phyloP scores from a whole-genome alignment of 2,329 filamentous ascomycete species.

The Mycosphaerelloides madeirae region DNA sequence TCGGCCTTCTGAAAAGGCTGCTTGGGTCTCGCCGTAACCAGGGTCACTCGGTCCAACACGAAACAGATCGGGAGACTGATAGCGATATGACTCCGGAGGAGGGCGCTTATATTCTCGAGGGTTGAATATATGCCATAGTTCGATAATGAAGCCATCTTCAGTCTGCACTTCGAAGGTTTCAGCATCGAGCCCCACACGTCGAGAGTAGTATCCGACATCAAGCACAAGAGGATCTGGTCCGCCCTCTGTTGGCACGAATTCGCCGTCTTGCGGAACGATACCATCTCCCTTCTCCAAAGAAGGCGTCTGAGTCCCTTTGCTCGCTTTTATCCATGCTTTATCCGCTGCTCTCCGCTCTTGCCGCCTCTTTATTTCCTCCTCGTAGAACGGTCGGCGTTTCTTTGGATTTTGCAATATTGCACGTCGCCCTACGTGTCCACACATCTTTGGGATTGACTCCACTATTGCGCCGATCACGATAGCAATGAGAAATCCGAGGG shows the following conservation, averaged over 20 bases:
- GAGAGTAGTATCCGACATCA: slow-evolving; percentile 74
- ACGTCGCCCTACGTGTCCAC: slow-evolving; percentile 48
- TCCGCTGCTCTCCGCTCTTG: slow-evolving; percentile 55
- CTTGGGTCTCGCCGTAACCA: slow-evolving; percentile 31
- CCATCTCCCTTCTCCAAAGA: slow-evolving; percentile 38
- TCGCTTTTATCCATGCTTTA: slow-evolving; percentile 55
- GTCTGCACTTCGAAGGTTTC: slow-evolving; percentile 83
- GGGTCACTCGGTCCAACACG: slow-evolving; percentile 18
- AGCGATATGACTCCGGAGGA: slow-evolving; percentile 45
- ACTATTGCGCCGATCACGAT: slow-evolving; percentile 72
- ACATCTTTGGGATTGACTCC: slow-evolving; percentile 56
- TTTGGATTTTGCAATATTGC: slow-evolving; percentile 59
- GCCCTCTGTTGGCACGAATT: slow-evolving; percentile 72
- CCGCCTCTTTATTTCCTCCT: slow-evolving; percentile 63
- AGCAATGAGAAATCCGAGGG: slow-evolving; percentile 68
- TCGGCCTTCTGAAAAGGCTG: slow-evolving; percentile 30
- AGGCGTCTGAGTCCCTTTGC: slow-evolving; percentile 41
- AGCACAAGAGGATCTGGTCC: slow-evolving; percentile 73
- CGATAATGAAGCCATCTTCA: slow-evolving; percentile 87
- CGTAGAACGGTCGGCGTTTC: slow-evolving; percentile 60
- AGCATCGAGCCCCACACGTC: slow-evolving; percentile 78
- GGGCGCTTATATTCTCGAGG: slow-evolving; percentile 63
- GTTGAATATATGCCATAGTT: slow-evolving; percentile 84
- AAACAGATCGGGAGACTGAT: slow-evolving; percentile 61
- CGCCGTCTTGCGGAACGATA: slow-evolving; percentile 36